These are phyloP conservation scores for Lactarius pseudohatsudake DNA, from an alignment of 768 basidiomycete genomes.

Conservation along the genomic window DNA sequence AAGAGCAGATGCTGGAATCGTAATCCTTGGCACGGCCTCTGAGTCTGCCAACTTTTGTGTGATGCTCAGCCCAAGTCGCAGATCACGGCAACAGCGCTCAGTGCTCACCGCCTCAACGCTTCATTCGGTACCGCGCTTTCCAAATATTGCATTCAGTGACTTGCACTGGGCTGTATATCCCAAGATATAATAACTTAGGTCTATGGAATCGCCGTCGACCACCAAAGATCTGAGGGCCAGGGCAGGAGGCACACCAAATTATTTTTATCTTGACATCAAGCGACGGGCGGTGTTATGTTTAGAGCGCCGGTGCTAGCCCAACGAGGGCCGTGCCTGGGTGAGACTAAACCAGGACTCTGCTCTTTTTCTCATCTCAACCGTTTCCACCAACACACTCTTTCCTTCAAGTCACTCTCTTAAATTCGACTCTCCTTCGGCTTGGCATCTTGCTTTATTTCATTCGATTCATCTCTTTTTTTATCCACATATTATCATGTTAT, in stretches of 20 bases:
- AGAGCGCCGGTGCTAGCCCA: no score
- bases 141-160: neutral
- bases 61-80: no score
- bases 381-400: neutral
- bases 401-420: conserved; percentile 12
- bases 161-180: neutral
- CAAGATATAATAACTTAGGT: neutral
- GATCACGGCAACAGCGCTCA: no score
- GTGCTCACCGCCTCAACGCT: no score
- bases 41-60: no score
- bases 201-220: neutral
- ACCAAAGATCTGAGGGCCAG: neutral
- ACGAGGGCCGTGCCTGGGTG: neutral
- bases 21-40: neutral
- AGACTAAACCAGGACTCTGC: neutral
- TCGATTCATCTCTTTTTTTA: neutral
- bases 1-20: neutral
- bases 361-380: neutral
- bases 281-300: no score
- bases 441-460: neutral
- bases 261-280: no score
- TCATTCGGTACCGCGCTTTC: neutral
- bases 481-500: conserved; percentile 14
- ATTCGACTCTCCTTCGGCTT: conserved; percentile 10
- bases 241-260: no score